Evolutionary conservation across 441 rosid species (phyloP).

Genomic region (Populus hybrid): DNA sequence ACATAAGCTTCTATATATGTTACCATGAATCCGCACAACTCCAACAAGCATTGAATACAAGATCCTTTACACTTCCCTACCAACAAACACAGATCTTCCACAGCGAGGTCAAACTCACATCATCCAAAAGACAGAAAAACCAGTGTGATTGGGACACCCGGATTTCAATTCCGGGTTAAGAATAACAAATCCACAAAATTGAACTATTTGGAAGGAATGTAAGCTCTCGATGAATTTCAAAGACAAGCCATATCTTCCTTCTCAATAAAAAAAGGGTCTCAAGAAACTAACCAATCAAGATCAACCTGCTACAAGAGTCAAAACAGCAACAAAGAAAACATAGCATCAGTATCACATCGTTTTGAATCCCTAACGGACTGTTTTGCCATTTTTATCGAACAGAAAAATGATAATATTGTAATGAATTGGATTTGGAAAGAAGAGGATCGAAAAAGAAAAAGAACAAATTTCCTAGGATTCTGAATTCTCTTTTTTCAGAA

Average conservation of each 20-base stretch:
- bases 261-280: constrained; percentile 19
- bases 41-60: constrained; percentile 31
- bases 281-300: constrained; percentile 20
- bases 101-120: constrained; percentile 14
- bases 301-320: constrained; percentile 29
- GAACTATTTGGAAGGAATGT: constrained; percentile 17
- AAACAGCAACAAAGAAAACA: constrained; percentile 12
- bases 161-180: constrained; percentile 18
- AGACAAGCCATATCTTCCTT: constrained; percentile 4
- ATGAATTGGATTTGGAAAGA: not conserved
- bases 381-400: constrained; percentile 4
- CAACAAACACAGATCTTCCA: constrained; percentile 12
- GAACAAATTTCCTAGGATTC: not conserved
- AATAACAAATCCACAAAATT: constrained; percentile 26
- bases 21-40: constrained; percentile 28
- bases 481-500: constrained; percentile 10
- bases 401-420: not conserved
- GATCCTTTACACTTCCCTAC: not conserved
- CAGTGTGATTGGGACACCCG: not conserved
- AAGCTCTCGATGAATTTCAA: constrained; percentile 18
- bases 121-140: constrained; percentile 3
- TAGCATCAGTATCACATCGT: constrained; percentile 15
- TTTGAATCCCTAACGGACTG: constrained; percentile 7
- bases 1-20: constrained; percentile 27
- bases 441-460: not conserved